Percentiles rank a stretch among this genome's conserved stretches.
These are phyloP conservation scores for Suillus fuscotomentosus DNA, from an alignment of 768 basidiomycete genomes.

Conservation along the genomic window DNA sequence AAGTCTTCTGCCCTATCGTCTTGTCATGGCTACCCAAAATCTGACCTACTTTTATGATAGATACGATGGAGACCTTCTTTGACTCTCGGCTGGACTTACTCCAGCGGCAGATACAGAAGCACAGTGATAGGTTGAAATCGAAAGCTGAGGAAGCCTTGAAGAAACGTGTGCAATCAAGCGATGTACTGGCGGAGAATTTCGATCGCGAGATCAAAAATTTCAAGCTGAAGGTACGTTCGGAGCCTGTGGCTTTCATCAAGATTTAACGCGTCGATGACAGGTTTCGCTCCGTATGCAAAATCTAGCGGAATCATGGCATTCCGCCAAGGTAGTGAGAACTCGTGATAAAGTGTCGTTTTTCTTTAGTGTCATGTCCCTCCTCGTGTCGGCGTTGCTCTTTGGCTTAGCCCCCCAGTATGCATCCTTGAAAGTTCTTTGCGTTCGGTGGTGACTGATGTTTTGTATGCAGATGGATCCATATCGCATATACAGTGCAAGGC, in stretches of 20 bases:
- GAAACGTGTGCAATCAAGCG: conserved; percentile 53
- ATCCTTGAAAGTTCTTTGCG: conserved; percentile 4
- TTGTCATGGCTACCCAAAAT: background rate
- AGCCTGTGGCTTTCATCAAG: background rate
- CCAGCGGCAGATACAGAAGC: conserved; percentile 83
- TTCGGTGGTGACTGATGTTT: conserved; percentile 8
- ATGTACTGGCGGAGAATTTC: conserved; percentile 69
- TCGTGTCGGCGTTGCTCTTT: conserved; percentile 82
- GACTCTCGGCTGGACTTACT: conserved; percentile 85
- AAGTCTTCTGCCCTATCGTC: conserved; percentile 19
- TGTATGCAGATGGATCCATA: conserved; percentile 73
- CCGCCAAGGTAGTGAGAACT: conserved; percentile 81
- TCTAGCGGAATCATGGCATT: conserved; percentile 87
- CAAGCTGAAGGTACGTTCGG: conserved; percentile 69
- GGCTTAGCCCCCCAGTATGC: conserved; percentile 85
- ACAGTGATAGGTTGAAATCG: conserved; percentile 78
- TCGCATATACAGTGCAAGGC: conserved; percentile 79
- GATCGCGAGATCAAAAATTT: conserved; percentile 87
- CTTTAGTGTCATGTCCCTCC: conserved; percentile 87
- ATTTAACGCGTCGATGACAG: conserved; percentile 37
- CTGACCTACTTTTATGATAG: conserved; percentile 36
- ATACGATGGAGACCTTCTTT: conserved; percentile 94
- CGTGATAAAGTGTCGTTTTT: conserved; percentile 90
- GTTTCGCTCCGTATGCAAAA: conserved; percentile 76
- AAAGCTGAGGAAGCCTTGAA: conserved; percentile 82